These are phyloP conservation scores for Colletotrichum sidae DNA, from an alignment of 2,329 filamentous ascomycete species.

Conservation along the genomic window DNA sequence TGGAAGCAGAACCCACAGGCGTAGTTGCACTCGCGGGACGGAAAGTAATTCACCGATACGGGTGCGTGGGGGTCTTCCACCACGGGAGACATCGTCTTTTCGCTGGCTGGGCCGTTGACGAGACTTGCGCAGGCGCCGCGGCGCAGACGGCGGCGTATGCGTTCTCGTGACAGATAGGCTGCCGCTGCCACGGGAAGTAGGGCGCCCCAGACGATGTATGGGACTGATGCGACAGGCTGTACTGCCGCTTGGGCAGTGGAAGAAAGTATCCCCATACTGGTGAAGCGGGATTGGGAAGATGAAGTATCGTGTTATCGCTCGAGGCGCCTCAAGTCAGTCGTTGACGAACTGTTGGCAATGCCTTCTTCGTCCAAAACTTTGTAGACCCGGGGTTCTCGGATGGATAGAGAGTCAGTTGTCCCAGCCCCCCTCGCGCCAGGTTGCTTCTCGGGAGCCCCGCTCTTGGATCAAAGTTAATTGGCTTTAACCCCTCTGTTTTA, in stretches of 20 bases:
- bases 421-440: no score
- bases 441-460: no score
- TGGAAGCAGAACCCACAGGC: slow-evolving; percentile 68
- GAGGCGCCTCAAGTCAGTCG: no score
- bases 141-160: neutral
- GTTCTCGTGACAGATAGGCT: neutral
- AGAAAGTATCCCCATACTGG: slow-evolving; percentile 1
- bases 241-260: slow-evolving; percentile 1
- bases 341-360: no score
- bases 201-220: neutral
- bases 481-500: no score
- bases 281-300: no score
- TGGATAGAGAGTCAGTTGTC: no score
- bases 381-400: no score
- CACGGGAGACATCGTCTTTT: slow-evolving; percentile 1
- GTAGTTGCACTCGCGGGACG: slow-evolving; percentile 37
- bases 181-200: neutral
- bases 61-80: slow-evolving; percentile 17
- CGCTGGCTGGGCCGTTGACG: neutral
- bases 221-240: neutral
- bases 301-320: no score
- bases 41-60: slow-evolving; percentile 38
- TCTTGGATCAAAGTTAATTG: no score
- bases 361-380: no score
- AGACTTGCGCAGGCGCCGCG: neutral